Base-by-base conservation (phyloP, 2,329 filamentous ascomycete species). In the Helotiales sp. region DNA sequence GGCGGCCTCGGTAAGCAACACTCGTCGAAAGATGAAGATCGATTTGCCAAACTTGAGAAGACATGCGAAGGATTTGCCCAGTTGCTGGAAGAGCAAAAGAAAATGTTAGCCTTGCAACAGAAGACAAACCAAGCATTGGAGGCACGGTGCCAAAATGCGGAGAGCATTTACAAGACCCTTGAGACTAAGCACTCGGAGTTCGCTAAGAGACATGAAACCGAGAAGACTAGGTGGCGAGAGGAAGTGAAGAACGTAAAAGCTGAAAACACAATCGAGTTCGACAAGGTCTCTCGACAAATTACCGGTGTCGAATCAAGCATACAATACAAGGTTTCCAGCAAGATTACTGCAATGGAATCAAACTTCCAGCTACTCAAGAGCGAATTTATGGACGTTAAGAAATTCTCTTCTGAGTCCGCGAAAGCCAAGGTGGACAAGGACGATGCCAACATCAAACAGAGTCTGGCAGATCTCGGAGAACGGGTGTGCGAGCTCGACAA, bases 31-130 rank as follows among this genome's bases (percentile, higher is more conserved):
- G 27, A 44, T 7, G 25, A 50, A 22, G 25, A 55, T 8, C 52
- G 54, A 1, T 29, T 49, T 4, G 40, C 55, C 15, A 30, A 40
- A 8, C 38, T 62, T 5, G 54, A 60, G 51, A 29, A 46, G 30
- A 58, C 58, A 4, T 56, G 55, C 25, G 27, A 57, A 30, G 47
- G 34, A 7, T 56, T 54, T 5, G 12, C 22, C 25, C 6, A 31
- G 5, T n/a, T 55, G 13, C 10, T 51, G 1, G 47, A 51, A 34
- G 46, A 52, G 17, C 40, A 55, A 47, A 57, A 61, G 54, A 54
- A 58, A 49, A 49, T 44, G 12, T 13, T 40, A 49, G 55, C 34
- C 25, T 49, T 53, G 57, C 42, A 7, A 29, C 24, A 30, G 30
- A n/a, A 47, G 5, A 30, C 10, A 12, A 42, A 27, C 3, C 40